Percentiles rank a stretch among this genome's conserved stretches.
phyloP scores from a whole-genome alignment of 805 yeast genomes.

The Pichia ethanolica region DNA sequence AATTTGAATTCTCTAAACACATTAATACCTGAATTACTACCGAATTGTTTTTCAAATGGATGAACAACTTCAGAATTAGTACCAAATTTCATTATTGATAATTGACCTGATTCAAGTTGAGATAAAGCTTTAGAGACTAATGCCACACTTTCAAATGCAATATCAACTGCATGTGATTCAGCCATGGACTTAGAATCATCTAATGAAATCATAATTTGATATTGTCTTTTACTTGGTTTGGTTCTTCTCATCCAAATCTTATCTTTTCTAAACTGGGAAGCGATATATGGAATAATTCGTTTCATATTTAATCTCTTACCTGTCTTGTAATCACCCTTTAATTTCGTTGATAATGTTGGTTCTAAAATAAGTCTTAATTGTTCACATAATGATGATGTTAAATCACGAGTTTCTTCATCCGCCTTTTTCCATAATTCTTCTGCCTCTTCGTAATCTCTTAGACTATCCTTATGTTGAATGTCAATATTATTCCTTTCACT shows the following conservation, averaged over 20 bases:
- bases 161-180: slow-evolving; percentile 80
- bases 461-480: slow-evolving; percentile 16
- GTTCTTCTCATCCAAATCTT: slow-evolving; percentile 97
- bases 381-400: slow-evolving; percentile 83
- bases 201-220: slow-evolving; percentile 94
- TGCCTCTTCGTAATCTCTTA: slow-evolving; percentile 46
- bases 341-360: slow-evolving; percentile 93
- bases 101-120: slow-evolving; percentile 89
- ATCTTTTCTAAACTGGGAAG: slow-evolving; percentile 94
- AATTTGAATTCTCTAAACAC: slow-evolving; percentile 86
- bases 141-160: slow-evolving; percentile 92
- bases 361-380: slow-evolving; percentile 88
- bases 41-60: slow-evolving; percentile 81
- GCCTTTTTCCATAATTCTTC: slow-evolving; percentile 75
- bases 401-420: slow-evolving; percentile 78
- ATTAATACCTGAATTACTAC: slow-evolving; percentile 72
- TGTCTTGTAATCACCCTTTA: slow-evolving; percentile 92
- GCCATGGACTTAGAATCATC: slow-evolving; percentile 98
- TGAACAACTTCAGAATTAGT: slow-evolving; percentile 77
- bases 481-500: slow-evolving; percentile 14
- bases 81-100: slow-evolving; percentile 88
- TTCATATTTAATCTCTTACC: slow-evolving; percentile 97
- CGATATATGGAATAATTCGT: slow-evolving; percentile 94
- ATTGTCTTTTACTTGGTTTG: slow-evolving; percentile 94
- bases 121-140: slow-evolving; percentile 89